Conservation (phyloP, 1,284 basidiomycete species). For the Rugosomyces carneus region DNA sequence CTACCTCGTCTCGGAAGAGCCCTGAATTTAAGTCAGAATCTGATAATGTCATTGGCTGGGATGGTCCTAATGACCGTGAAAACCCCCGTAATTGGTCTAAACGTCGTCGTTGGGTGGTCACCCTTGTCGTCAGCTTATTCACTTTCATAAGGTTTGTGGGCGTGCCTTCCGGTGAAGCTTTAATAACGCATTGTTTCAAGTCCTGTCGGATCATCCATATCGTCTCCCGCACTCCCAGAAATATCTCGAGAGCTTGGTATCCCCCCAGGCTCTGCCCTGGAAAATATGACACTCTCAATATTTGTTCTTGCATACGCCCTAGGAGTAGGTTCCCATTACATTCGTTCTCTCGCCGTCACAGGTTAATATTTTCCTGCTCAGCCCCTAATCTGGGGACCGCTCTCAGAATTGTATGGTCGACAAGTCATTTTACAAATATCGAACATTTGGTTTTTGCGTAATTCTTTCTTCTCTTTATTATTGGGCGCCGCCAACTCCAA, state of each 20-base stretch:
- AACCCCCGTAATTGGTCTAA: slow-evolving; percentile 28
- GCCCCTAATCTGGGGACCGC: slow-evolving; percentile 27
- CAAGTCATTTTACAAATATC: slow-evolving; percentile 25
- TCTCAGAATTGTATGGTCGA: slow-evolving; percentile 26
- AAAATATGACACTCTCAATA: slow-evolving; percentile 32
- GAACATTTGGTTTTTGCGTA: slow-evolving; percentile 29
- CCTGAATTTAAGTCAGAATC: neutral
- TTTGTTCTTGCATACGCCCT: slow-evolving; percentile 33
- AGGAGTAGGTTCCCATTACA: slow-evolving; percentile 16
- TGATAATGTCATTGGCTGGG: slow-evolving; percentile 20
- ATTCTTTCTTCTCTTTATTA: neutral
- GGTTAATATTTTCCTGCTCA: slow-evolving; percentile 2
- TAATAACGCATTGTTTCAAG: slow-evolving; percentile 9
- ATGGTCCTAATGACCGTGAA: slow-evolving; percentile 22
- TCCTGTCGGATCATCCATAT: slow-evolving; percentile 25
- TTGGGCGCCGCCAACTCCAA: neutral
- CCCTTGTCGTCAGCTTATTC: slow-evolving; percentile 27
- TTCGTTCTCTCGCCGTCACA: neutral
- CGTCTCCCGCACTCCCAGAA: slow-evolving; percentile 23
- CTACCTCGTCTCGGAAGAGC: neutral
- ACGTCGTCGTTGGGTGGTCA: slow-evolving; percentile 23
- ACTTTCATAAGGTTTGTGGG: slow-evolving; percentile 25
- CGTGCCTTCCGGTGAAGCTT: neutral
- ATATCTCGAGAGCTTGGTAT: slow-evolving; percentile 23
- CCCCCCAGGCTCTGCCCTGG: slow-evolving; percentile 25